phyloP scores from a whole-genome alignment of 1,139 yeast species.

The Blastobotrys elegans region DNA sequence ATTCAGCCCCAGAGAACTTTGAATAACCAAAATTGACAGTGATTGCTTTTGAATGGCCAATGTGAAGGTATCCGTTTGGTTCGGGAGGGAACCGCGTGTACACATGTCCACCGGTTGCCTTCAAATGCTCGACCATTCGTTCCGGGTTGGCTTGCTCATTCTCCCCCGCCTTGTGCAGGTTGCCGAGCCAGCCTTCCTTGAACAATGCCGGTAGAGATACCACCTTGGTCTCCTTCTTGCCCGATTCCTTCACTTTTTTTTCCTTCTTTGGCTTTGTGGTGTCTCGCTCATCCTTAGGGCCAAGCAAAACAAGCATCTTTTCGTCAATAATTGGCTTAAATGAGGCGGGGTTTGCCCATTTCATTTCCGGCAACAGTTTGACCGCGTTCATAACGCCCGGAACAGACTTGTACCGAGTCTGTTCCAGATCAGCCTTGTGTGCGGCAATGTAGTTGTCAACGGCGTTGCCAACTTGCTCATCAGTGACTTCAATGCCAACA shows the following conservation, averaged over 20 bases:
- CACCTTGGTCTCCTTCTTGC: conserved; percentile 22
- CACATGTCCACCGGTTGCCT: conserved; percentile 73
- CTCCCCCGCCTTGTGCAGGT: conserved; percentile 91
- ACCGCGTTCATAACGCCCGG: conserved; percentile 74
- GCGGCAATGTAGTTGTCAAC: conserved; percentile 57
- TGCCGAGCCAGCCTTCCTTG: conserved; percentile 92
- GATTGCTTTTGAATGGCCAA: conserved; percentile 97
- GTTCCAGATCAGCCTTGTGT: conserved; percentile 53
- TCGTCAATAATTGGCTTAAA: conserved; percentile 86
- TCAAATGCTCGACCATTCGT: conserved; percentile 72
- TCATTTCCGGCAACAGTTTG: conserved; percentile 65
- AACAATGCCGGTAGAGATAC: conserved; percentile 67
- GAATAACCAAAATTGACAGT: conserved; percentile 97
- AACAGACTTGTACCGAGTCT: conserved; percentile 71
- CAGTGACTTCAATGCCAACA: conserved; percentile 71
- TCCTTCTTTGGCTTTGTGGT: conserved; percentile 69
- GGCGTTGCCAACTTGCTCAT: conserved; percentile 54
- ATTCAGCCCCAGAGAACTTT: conserved; percentile 70
- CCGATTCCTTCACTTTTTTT: conserved; percentile 27
- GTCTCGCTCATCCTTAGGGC: conserved; percentile 97
- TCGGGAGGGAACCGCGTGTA: conserved; percentile 97
- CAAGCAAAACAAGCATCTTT: conserved; percentile 61
- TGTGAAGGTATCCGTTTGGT: conserved; percentile 94
- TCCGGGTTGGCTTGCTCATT: conserved; percentile 88
- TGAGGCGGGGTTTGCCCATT: conserved; percentile 86